phyloP scores from a whole-genome alignment of 148 eudicot species.

The Simmondsia chinensis region DNA sequence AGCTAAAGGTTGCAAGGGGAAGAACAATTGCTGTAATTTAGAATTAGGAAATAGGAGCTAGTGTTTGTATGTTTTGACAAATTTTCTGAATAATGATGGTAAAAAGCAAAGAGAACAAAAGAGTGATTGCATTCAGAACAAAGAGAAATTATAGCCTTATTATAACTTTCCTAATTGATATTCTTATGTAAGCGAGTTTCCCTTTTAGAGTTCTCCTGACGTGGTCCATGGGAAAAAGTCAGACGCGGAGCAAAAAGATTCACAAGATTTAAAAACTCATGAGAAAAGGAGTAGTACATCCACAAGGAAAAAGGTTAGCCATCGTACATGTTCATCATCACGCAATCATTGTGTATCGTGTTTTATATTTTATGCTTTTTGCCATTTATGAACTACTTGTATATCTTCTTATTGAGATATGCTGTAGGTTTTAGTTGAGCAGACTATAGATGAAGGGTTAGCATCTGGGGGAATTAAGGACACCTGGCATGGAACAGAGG shows the following conservation, averaged over 20 bases:
- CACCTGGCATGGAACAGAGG: constrained; percentile 13
- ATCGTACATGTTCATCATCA: too few relatives aligned
- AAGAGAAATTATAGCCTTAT: too few relatives aligned
- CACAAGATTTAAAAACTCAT: constrained; percentile 2
- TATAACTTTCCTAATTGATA: too few relatives aligned
- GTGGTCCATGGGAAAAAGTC: not conserved
- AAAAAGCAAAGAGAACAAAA: too few relatives aligned
- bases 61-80: too few relatives aligned
- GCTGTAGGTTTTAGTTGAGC: constrained; percentile 33
- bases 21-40: too few relatives aligned
- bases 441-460: constrained; percentile 29
- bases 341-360: too few relatives aligned
- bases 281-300: constrained; percentile 5
- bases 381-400: not conserved
- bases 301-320: constrained; percentile 1
- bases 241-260: not conserved
- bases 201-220: constrained; percentile 12
- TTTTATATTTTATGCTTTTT: too few relatives aligned
- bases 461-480: constrained; percentile 73
- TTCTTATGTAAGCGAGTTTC: constrained; percentile 4
- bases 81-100: too few relatives aligned
- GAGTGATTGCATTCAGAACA: too few relatives aligned
- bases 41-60: too few relatives aligned
- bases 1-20: too few relatives aligned
- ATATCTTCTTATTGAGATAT: not conserved